Base-by-base conservation (phyloP, 768 basidiomycete genomes). In the Fibroporia radiculosa region DNA sequence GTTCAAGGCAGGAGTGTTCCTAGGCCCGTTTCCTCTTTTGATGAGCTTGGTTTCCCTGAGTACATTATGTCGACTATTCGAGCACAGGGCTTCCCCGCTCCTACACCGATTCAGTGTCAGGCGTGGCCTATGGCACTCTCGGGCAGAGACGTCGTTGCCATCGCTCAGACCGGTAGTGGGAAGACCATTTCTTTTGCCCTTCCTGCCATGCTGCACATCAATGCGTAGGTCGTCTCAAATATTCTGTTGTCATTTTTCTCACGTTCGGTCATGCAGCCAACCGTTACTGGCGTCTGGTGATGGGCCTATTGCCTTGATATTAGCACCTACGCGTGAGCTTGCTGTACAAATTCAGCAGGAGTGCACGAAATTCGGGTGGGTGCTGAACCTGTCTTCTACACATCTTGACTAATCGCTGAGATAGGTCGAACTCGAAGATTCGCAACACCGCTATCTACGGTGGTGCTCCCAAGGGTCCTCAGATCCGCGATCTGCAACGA, bases 311-410 rank as follows among this genome's bases (percentile, higher is more conserved):
- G 95, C 90, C 10, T 78, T 99, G 42, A 87, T 98, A 48, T 78
- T 99, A 44, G 96, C 95, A 3, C 96, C 96, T 20, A 99, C 96
- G 37, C 88, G 95, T 67, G 96, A 99, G 66, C 79, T 99, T 45
- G 96, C 96, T 20, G 96, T 98, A 33, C 96, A 99, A 66, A 99
- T 93, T 48, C 96, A 99, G 64, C 88, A 95, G 58, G 96, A 99
- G 64, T 97, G 93, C 69, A 88, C 90, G 52, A 98, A 97, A 66
- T 99, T 98, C 59, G 96, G 95, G 80, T 86, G 64, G 49, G 79
- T 65, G 1, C 37, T 6, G 34, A 13, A 20, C 22, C 22, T 46
- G 40, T 31, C 26, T 32, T 18, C 14, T 25, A 23, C 37, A 48
- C 16, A 48, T 43, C 28, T 4, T 34, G 42, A 27, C 44, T 47